Percentiles rank a stretch among this genome's conserved stretches.
Evolutionary conservation across 306 rosid species (phyloP).

Genomic region (Fagus sylvatica): DNA sequence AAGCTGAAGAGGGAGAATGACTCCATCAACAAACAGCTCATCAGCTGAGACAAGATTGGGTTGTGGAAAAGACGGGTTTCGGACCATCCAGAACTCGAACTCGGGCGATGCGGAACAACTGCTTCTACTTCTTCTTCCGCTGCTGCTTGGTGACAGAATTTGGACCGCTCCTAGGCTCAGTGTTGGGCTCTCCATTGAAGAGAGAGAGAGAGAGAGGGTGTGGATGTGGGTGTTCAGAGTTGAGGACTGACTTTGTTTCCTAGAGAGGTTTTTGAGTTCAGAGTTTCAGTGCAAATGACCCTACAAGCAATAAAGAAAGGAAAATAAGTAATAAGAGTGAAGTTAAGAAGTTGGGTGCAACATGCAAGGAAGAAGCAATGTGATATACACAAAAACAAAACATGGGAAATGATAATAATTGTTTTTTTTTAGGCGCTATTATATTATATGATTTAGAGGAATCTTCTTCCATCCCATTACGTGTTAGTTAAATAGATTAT

Average conservation of each 20-base stretch:
- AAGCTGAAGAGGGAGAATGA: conserved; percentile 74
- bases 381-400: neutral
- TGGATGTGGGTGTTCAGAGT: conserved; percentile 7
- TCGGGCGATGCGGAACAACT: conserved; percentile 70
- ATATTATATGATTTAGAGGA: too few relatives aligned
- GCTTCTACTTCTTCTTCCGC: conserved; percentile 19
- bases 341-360: conserved; percentile 27
- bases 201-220: neutral
- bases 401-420: neutral
- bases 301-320: conserved; percentile 34
- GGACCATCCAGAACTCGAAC: conserved; percentile 95
- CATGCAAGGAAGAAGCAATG: conserved; percentile 28
- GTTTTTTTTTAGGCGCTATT: neutral
- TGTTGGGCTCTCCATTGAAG: conserved; percentile 46
- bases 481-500: too few relatives aligned
- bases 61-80: conserved; percentile 79
- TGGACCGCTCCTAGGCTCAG: conserved; percentile 25
- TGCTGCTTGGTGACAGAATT: conserved; percentile 26
- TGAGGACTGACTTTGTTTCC: conserved; percentile 22
- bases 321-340: conserved; percentile 10
- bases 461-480: too few relatives aligned
- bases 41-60: conserved; percentile 86
- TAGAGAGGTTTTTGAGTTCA: neutral
- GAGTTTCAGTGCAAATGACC: conserved; percentile 27
- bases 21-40: conserved; percentile 84